These are phyloP conservation scores for Cladochytrium tenue DNA, from an alignment of 371 early-diverging fungal genomes.

Conservation along the genomic window DNA sequence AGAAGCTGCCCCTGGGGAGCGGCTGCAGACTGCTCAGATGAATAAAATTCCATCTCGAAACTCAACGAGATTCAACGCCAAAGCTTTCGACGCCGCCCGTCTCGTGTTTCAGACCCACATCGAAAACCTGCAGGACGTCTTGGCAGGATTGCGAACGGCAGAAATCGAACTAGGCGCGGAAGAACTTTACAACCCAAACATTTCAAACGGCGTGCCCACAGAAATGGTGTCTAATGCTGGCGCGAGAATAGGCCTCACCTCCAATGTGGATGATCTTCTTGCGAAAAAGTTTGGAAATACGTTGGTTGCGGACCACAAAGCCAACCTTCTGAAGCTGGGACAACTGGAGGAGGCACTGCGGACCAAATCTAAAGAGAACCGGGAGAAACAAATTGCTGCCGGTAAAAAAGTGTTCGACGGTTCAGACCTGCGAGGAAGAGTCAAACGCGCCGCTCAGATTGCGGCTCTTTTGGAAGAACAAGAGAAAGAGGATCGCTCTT, in stretches of 20 bases:
- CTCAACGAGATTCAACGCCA: constrained; percentile 1
- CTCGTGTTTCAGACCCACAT: constrained; percentile 41
- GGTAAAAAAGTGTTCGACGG: constrained; percentile 39
- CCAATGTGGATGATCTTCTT: too few species aligned
- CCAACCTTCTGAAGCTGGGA: neutral
- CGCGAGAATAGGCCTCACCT: too few species aligned
- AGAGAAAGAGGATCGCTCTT: too few species aligned
- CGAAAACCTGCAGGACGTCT: constrained; percentile 49
- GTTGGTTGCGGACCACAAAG: too few species aligned
- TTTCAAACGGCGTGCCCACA: too few species aligned
- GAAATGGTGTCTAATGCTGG: too few species aligned
- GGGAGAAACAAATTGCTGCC: neutral
- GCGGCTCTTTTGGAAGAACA: constrained; percentile 12
- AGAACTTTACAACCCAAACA: too few species aligned
- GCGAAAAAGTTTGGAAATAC: too few species aligned
- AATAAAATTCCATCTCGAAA: neutral
- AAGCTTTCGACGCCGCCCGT: constrained; percentile 28
- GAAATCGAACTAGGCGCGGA: constrained; percentile 36
- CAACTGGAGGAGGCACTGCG: neutral
- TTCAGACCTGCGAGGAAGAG: constrained; percentile 34
- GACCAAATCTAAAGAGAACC: neutral
- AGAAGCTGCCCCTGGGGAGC: constrained; percentile 8
- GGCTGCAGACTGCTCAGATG: constrained; percentile 2
- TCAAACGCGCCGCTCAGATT: constrained; percentile 20
- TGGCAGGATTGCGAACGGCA: constrained; percentile 50